Conservation (phyloP, 257 asterid species). For the Agastache rugosa region DNA sequence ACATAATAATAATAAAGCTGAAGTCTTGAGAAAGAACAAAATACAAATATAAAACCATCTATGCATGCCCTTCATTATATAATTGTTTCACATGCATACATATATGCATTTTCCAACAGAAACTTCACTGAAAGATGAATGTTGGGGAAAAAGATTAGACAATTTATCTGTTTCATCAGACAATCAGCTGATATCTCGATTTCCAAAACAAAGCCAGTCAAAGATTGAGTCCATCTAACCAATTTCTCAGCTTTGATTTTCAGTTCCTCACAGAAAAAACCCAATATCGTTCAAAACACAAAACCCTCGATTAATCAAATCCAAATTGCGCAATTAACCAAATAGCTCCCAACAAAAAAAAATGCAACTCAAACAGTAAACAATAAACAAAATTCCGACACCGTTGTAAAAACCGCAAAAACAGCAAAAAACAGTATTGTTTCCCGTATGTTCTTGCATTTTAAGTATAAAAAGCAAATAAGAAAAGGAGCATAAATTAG, state of each 20-base stretch:
- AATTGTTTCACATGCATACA: not conserved
- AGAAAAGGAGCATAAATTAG: not conserved
- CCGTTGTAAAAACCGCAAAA: not conserved
- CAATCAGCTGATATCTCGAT: constrained; percentile 8
- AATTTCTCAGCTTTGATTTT: not conserved
- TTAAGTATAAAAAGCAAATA: not conserved
- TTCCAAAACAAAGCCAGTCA: not conserved
- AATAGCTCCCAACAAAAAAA: not conserved
- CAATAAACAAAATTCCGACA: not conserved
- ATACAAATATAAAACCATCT: not conserved
- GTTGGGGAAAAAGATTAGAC: not conserved
- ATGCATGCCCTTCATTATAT: not conserved
- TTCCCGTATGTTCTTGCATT: not conserved
- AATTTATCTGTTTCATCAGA: not conserved
- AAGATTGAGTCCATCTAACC: constrained; percentile 5
- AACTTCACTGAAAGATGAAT: constrained; percentile 2
- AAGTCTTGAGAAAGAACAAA: not conserved
- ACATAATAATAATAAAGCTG: not conserved
- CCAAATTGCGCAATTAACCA: constrained; percentile 11
- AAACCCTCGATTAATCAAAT: constrained; percentile 10
- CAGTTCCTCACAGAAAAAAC: not conserved
- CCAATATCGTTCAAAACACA: constrained; percentile 12
- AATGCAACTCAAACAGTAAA: not conserved
- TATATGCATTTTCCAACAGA: not conserved
- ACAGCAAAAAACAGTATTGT: not conserved